These are phyloP conservation scores for Ceratobasidium sp. DNA, from an alignment of 1,284 basidiomycete genomes.

Conservation along the genomic window DNA sequence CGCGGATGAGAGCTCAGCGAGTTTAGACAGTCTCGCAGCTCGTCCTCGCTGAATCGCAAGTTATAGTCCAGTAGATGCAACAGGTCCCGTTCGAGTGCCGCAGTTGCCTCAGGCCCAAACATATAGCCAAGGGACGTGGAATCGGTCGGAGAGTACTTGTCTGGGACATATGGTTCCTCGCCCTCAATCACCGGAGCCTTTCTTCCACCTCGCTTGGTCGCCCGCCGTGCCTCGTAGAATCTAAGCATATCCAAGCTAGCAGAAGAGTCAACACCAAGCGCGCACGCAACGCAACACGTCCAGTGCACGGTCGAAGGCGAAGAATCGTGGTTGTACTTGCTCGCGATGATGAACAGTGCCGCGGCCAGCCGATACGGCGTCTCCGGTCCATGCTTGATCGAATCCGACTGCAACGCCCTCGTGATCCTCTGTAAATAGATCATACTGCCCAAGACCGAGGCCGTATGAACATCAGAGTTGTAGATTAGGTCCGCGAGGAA, in stretches of 20 bases:
- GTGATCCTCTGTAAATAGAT: constrained; percentile 20
- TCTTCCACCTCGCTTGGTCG: not conserved
- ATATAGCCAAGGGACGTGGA: constrained; percentile 15
- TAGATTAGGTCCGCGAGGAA: constrained; percentile 4
- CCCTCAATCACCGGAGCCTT: not conserved
- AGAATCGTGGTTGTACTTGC: constrained; percentile 15
- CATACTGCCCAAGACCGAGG: constrained; percentile 30
- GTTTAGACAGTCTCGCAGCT: constrained; percentile 21
- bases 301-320: constrained; percentile 10
- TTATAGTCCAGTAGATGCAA: constrained; percentile 23
- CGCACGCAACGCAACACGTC: not conserved
- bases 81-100: constrained; percentile 24
- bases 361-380: constrained; percentile 25
- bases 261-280: not conserved
- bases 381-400: constrained; percentile 24
- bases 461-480: constrained; percentile 8
- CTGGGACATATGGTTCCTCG: not conserved
- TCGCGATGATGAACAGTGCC: constrained; percentile 15
- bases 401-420: constrained; percentile 13
- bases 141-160: not conserved
- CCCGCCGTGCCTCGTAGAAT: not conserved
- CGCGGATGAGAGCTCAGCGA: constrained; percentile 12
- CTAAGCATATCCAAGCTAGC: not conserved
- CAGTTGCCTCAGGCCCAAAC: constrained; percentile 16
- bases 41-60: constrained; percentile 13